These are phyloP conservation scores for Talaromyces adpressus DNA, from an alignment of 495 filamentous ascomycete genomes.

Conservation along the genomic window DNA sequence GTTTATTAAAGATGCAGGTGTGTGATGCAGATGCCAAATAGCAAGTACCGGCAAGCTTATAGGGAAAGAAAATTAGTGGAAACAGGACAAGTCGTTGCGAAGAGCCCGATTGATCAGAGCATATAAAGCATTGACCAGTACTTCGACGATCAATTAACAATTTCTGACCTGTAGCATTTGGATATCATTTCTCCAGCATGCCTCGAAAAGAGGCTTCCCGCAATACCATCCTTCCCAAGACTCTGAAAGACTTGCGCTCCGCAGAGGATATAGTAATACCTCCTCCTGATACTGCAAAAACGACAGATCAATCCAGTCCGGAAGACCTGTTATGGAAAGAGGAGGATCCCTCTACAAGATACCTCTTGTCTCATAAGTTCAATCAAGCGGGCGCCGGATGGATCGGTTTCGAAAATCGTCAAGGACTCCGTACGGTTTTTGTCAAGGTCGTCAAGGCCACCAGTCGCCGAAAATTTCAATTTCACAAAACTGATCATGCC, in stretches of 20 bases:
- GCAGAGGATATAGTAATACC: not conserved
- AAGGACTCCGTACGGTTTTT: conserved; percentile 4
- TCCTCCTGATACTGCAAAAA: not conserved
- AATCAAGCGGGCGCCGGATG: conserved; percentile 11
- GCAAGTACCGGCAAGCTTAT: not conserved
- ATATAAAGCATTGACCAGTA: not conserved
- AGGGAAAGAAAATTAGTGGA: not conserved
- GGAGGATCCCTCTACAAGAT: not conserved
- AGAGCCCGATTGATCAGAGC: not conserved
- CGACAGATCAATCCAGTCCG: not conserved
- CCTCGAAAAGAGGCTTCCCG: not conserved
- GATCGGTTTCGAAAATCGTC: conserved; percentile 4
- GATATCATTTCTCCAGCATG: not conserved
- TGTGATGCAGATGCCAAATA: not conserved
- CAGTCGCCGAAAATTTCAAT: not conserved
- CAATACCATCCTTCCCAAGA: not conserved
- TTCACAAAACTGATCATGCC: not conserved
- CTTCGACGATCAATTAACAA: not conserved
- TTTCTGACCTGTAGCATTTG: not conserved
- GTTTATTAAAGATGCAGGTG: not conserved
- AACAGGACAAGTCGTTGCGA: not conserved
- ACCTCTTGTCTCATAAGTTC: conserved; percentile 4
- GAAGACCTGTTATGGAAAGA: not conserved
- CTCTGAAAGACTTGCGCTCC: not conserved
- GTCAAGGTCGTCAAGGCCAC: not conserved